A percentile compares a stretch with the other conserved stretches of the same genome.
phyloP scores from a whole-genome alignment of 2,329 filamentous ascomycete genomes.

The Coniochaeta prunicola region DNA sequence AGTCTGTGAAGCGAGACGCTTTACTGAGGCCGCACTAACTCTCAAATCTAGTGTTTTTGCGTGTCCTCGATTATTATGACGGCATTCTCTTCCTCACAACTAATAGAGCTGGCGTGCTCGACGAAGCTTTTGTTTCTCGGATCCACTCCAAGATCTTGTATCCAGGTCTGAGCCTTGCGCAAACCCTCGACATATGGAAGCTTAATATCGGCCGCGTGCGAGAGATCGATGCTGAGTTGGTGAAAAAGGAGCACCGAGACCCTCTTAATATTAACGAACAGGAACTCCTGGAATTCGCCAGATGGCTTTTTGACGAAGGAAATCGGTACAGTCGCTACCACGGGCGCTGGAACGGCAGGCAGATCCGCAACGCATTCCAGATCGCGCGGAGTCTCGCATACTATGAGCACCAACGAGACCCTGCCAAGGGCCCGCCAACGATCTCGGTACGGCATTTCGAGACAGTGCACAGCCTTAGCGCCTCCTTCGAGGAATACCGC shows the following conservation, averaged over 20 bases:
- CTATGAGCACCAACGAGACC: conserved; percentile 4
- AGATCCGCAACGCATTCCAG: conserved; percentile 31
- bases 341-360: conserved; percentile 17
- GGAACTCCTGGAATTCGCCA: neutral
- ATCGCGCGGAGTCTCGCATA: conserved; percentile 12
- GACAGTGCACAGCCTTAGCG: conserved; percentile 6
- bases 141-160: conserved; percentile 4
- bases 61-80: neutral
- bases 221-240: neutral
- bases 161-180: neutral
- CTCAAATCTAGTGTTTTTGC: neutral
- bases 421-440: neutral
- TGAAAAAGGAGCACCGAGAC: neutral
- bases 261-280: neutral
- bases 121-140: neutral
- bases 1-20: conserved; percentile 5
- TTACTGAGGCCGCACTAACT: neutral
- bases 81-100: conserved; percentile 1
- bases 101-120: neutral
- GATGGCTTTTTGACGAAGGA: neutral
- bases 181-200: conserved; percentile 3
- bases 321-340: neutral
- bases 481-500: conserved; percentile 5
- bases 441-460: conserved; percentile 7
- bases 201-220: neutral